These are phyloP conservation scores for Sistotremastrum suecicum DNA, from an alignment of 768 basidiomycete species.

Conservation along the genomic window DNA sequence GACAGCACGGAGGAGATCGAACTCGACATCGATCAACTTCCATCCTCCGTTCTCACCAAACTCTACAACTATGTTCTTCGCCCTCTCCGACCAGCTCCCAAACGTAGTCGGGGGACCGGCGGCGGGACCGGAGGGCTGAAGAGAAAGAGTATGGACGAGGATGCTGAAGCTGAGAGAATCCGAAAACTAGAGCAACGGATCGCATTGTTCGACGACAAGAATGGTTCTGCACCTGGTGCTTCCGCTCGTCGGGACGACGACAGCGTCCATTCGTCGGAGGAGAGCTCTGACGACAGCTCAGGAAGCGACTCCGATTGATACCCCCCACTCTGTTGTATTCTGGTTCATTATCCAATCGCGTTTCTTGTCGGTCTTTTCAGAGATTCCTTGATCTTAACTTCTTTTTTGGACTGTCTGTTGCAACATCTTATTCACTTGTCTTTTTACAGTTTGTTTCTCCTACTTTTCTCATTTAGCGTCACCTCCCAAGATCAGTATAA, in stretches of 20 bases:
- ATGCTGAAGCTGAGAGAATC: conserved; percentile 92
- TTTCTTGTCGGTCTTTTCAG: neutral
- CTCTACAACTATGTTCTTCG: conserved; percentile 92
- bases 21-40: conserved; percentile 89
- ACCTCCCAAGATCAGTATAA: conserved; percentile 9
- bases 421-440: conserved; percentile 10
- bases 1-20: conserved; percentile 97
- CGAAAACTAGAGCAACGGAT: conserved; percentile 80
- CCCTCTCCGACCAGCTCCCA: conserved; percentile 47
- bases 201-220: conserved; percentile 57
- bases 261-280: conserved; percentile 69
- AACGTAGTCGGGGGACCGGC: conserved; percentile 63
- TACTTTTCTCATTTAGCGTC: conserved; percentile 8
- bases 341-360: neutral
- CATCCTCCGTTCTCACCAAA: conserved; percentile 74
- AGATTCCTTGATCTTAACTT: conserved; percentile 12
- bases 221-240: conserved; percentile 17
- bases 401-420: conserved; percentile 23
- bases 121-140: conserved; percentile 83
- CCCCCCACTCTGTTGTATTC: neutral
- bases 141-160: conserved; percentile 95
- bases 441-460: conserved; percentile 13
- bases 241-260: conserved; percentile 29
- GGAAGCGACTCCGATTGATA: conserved; percentile 71
- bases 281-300: conserved; percentile 69